Conservation (phyloP, 2,329 filamentous ascomycete species). For the Alternaria novae-zelandiae region DNA sequence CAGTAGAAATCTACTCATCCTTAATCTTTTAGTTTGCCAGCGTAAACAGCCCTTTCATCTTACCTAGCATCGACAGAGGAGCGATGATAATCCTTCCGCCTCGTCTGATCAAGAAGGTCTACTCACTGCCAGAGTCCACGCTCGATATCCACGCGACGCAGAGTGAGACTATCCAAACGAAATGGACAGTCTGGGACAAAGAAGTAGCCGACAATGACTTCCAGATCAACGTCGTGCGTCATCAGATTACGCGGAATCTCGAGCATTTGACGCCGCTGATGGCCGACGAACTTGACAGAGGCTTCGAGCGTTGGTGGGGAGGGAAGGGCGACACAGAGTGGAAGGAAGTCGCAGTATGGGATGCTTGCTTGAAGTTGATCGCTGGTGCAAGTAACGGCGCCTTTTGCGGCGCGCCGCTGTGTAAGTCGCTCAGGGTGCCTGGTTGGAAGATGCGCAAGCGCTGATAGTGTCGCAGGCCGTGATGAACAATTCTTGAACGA, state of each 20-base stretch:
- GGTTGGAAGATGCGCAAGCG: neutral
- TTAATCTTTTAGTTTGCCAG: slow-evolving; percentile 7
- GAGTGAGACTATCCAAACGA: slow-evolving; percentile 22
- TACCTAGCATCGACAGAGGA: slow-evolving; percentile 22
- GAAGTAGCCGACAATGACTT: slow-evolving; percentile 19
- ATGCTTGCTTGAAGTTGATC: slow-evolving; percentile 17
- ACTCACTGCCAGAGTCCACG: slow-evolving; percentile 15
- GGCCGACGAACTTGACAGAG: slow-evolving; percentile 17
- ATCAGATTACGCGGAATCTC: slow-evolving; percentile 22
- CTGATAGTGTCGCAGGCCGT: slow-evolving; percentile 12
- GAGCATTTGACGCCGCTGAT: slow-evolving; percentile 21
- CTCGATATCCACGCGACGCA: slow-evolving; percentile 21
- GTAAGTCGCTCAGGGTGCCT: slow-evolving; percentile 1
- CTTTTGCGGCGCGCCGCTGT: slow-evolving; percentile 22
- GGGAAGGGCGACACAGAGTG: slow-evolving; percentile 11
- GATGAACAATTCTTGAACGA: slow-evolving; percentile 17
- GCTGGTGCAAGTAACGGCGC: slow-evolving; percentile 22
- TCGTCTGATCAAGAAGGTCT: slow-evolving; percentile 19
- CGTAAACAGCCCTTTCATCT: slow-evolving; percentile 14
- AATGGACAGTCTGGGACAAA: slow-evolving; percentile 22
- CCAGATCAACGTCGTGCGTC: slow-evolving; percentile 23
- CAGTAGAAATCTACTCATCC: neutral
- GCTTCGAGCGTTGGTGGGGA: slow-evolving; percentile 19
- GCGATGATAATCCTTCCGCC: slow-evolving; percentile 22
- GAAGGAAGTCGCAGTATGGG: slow-evolving; percentile 23